These are phyloP conservation scores for Cutaneotrichosporon sp. DNA, from an alignment of 1,284 basidiomycete species.

Conservation along the genomic window DNA sequence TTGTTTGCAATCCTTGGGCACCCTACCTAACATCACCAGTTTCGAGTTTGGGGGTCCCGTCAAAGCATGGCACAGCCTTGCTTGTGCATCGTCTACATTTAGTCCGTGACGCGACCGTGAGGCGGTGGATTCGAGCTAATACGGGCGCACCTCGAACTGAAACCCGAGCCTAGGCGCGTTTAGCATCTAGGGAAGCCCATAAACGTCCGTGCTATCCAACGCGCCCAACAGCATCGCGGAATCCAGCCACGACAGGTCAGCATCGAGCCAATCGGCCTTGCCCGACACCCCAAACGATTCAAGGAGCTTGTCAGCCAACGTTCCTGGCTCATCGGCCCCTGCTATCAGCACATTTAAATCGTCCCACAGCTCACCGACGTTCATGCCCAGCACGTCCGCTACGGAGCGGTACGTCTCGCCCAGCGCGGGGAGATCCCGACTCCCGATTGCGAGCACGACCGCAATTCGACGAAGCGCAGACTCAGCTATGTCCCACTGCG, in stretches of 20 bases:
- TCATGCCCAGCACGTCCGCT: constrained; percentile 15
- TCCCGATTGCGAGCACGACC: constrained; percentile 23
- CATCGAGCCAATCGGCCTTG: constrained; percentile 12
- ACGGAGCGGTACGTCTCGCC: constrained; percentile 22
- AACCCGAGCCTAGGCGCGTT: too few species aligned
- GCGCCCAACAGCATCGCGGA: constrained; percentile 10
- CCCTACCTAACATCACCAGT: too few species aligned
- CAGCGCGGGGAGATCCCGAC: constrained; percentile 23
- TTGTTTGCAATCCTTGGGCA: too few species aligned
- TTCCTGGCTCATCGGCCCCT: neutral
- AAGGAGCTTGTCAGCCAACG: constrained; percentile 11
- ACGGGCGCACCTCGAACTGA: too few species aligned
- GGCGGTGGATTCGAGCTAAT: too few species aligned
- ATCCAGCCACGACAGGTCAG: constrained; percentile 22
- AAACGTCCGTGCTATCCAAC: neutral
- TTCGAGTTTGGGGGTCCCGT: too few species aligned
- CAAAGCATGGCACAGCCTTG: too few species aligned
- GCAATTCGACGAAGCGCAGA: constrained; percentile 36
- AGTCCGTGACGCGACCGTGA: too few species aligned
- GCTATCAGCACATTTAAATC: neutral
- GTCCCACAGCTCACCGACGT: neutral
- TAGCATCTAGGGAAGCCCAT: neutral
- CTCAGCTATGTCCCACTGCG: constrained; percentile 37
- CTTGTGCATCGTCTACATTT: too few species aligned
- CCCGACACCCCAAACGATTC: constrained; percentile 9